Evolutionary conservation across 345 rosid species (phyloP), one percentile per base, ranked within the genome.

Genomic region (Acer campestre): DNA sequence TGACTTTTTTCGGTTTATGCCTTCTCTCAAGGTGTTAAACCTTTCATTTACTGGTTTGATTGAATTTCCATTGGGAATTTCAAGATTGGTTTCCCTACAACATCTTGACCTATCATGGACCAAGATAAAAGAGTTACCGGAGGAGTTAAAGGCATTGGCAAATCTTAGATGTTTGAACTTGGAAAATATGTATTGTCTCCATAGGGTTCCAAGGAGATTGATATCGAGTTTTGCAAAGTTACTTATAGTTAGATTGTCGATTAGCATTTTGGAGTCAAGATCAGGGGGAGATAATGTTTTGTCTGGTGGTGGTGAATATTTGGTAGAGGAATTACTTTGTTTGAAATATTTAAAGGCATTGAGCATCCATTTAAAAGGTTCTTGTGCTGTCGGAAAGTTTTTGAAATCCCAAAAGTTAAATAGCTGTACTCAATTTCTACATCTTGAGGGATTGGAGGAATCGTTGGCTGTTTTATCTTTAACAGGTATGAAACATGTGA

Each of bases 1-100:
- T 8, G 67, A 59, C 0, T 82, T 85, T 68, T 82, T 82, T 55
- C 69, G 61, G 5, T 75, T 38, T 8, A 75, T 44, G 83, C 68
- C 67, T 46, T 22, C 59, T 38, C 67, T 88, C 4, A 10, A 59
- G 22, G 63, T 2, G 22, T 20, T 20, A 49, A 49, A 49, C 55
- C 13, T 49, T 17, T 49, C 55, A 11, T 4, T 2, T 12, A 13
- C 3, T 49, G 3, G 2, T 49, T 16, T 49, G 2, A 1, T 0
- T 49, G 17, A 49, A 10, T 10, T 49, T 11, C 55, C 55, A 49
- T 1, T 49, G 13, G 17, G 17, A 49, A 49, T 49, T 49, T 49
- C 55, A 11, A 14, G 4, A 3, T 49, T 49, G 13, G 55, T 49
- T 49, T 14, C 12, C 3, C 13, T 49, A 2, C 55, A 49, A 49